phyloP scores from a whole-genome alignment of 2,329 filamentous ascomycete genomes.

The Onygenales sp. region DNA sequence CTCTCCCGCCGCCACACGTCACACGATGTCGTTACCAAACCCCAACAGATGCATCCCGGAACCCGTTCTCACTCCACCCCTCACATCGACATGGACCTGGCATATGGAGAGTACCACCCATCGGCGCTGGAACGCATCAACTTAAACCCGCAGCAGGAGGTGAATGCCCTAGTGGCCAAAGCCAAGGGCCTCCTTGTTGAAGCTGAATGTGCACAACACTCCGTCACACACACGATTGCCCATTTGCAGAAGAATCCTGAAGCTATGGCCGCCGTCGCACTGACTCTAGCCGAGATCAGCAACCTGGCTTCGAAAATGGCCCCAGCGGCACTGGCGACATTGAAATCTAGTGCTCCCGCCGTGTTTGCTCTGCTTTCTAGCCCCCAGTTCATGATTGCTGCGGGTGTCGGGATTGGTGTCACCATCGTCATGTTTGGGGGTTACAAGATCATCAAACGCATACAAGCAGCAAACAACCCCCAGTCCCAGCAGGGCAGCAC shows the following conservation, averaged over 20 bases:
- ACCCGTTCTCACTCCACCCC: constrained; percentile 17
- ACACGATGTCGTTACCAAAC: constrained; percentile 18
- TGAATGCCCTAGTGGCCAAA: constrained; percentile 60
- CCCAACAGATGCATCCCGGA: constrained; percentile 11
- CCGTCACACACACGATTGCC: constrained; percentile 70
- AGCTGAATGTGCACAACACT: constrained; percentile 79
- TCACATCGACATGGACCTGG: constrained; percentile 75
- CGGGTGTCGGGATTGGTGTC: constrained; percentile 80
- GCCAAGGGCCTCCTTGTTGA: constrained; percentile 75
- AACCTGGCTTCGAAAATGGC: constrained; percentile 74
- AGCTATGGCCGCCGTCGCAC: constrained; percentile 82
- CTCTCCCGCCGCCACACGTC: constrained; percentile 31
- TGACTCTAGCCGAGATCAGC: constrained; percentile 86
- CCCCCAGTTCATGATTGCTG: constrained; percentile 90
- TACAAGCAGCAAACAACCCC: constrained; percentile 37
- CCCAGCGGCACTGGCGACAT: constrained; percentile 61
- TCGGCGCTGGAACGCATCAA: constrained; percentile 43
- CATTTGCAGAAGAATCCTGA: constrained; percentile 77
- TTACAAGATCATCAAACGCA: constrained; percentile 92
- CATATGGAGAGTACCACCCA: constrained; percentile 75
- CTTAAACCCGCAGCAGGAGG: constrained; percentile 32
- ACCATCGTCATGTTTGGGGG: constrained; percentile 93
- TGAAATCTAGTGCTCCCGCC: constrained; percentile 75
- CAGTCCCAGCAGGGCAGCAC: constrained; percentile 26
- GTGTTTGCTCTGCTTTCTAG: constrained; percentile 79